Evolutionary conservation across 2,329 filamentous ascomycete species (phyloP).

Genomic region (Nannizzia gypsea): DNA sequence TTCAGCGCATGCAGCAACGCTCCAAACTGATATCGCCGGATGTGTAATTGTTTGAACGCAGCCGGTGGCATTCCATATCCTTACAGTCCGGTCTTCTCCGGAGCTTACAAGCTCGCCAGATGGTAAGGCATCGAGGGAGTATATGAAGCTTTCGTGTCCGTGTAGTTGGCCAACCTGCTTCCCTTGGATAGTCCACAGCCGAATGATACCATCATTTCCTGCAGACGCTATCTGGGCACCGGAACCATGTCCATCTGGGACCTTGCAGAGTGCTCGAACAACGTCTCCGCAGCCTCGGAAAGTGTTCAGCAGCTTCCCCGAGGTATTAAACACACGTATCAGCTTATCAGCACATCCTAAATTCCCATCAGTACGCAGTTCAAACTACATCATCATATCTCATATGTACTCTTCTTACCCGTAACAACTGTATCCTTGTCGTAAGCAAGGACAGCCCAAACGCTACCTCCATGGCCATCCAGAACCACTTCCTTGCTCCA

Average conservation of each 20-base stretch:
- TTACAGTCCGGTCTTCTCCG: conserved; percentile 85
- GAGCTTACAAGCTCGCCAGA: conserved; percentile 82
- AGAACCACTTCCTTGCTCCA: conserved; percentile 69
- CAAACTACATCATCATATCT: background rate
- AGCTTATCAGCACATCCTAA: conserved; percentile 73
- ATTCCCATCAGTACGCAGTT: conserved; percentile 1
- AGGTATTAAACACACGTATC: conserved; percentile 67
- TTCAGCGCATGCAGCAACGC: conserved; percentile 66
- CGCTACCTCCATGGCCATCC: conserved; percentile 63
- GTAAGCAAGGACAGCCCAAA: conserved; percentile 85
- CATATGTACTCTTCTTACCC: conserved; percentile 25
- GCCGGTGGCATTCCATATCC: conserved; percentile 70
- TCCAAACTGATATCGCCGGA: conserved; percentile 93
- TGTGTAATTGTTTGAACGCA: conserved; percentile 95
- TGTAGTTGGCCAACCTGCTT: conserved; percentile 63
- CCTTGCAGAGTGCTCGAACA: conserved; percentile 72
- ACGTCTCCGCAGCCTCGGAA: conserved; percentile 66
- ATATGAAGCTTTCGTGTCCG: conserved; percentile 92
- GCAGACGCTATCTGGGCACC: conserved; percentile 90
- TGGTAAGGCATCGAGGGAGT: conserved; percentile 64
- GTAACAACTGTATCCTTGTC: conserved; percentile 73
- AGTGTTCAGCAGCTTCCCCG: conserved; percentile 51
- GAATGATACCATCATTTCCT: conserved; percentile 80
- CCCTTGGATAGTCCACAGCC: conserved; percentile 75
- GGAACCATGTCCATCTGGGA: conserved; percentile 63